Conservation (phyloP, 2,329 filamentous ascomycete genomes). For the Seiridium cupressi region DNA sequence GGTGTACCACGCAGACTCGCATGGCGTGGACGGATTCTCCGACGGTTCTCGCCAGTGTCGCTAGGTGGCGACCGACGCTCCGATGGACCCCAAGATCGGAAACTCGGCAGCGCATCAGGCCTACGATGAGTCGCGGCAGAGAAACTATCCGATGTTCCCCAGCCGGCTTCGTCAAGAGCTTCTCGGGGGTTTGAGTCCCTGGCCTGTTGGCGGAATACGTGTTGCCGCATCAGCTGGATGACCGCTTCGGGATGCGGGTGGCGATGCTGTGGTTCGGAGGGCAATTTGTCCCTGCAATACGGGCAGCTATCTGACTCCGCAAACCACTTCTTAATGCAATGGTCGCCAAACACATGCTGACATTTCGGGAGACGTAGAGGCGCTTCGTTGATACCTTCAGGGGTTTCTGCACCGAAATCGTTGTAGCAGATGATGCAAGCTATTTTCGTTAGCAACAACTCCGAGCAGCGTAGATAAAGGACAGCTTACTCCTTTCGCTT, state of each 20-base stretch:
- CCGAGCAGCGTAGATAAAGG: background rate
- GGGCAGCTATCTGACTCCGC: constrained; percentile 62
- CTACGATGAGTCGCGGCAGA: constrained; percentile 1
- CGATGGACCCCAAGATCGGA: background rate
- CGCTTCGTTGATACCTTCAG: constrained; percentile 56
- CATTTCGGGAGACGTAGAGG: constrained; percentile 60
- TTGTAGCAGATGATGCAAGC: constrained; percentile 66
- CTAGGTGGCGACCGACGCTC: constrained; percentile 22
- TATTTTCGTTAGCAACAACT: constrained; percentile 25
- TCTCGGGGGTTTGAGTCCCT: background rate
- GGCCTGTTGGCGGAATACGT: constrained; percentile 15
- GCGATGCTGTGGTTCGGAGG: constrained; percentile 39
- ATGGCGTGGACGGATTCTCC: constrained; percentile 26
- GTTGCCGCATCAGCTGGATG: constrained; percentile 23
- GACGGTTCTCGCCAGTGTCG: constrained; percentile 25
- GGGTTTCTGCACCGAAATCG: constrained; percentile 54
- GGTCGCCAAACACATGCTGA: constrained; percentile 62
- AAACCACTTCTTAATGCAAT: constrained; percentile 66
- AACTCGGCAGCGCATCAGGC: background rate
- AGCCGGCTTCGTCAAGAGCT: background rate
- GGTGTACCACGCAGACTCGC: constrained; percentile 22
- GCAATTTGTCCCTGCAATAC: constrained; percentile 62
- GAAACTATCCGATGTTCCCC: background rate
- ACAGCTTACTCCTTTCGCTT: constrained; percentile 45
- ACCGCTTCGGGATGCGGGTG: constrained; percentile 17